A percentile compares a stretch with the other conserved stretches of the same genome.
phyloP scores from a whole-genome alignment of 2,329 filamentous ascomycete species.

The Diaporthe nobilis region DNA sequence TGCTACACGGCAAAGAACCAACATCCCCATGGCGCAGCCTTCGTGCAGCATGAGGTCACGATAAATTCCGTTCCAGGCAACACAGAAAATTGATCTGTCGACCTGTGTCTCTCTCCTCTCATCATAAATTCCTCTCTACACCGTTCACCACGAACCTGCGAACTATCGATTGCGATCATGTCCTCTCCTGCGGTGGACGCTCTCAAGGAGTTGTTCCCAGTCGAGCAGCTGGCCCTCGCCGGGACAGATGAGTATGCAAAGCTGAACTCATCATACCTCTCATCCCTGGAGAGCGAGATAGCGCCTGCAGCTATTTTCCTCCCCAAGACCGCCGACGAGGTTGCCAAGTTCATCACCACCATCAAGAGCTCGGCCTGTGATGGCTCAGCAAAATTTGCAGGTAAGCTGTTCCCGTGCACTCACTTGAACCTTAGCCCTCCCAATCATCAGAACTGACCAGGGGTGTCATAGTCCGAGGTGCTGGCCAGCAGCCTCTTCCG shows the following conservation, averaged over 20 bases:
- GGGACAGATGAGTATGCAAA: constrained; percentile 37
- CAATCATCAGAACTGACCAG: not conserved
- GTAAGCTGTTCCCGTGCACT: not conserved
- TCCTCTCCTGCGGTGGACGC: not conserved
- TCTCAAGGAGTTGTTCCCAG: not conserved
- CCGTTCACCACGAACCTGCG: no score
- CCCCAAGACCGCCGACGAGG: constrained; percentile 40
- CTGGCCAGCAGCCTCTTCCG: constrained; percentile 56
- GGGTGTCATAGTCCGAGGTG: constrained; percentile 49
- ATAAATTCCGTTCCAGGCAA: no score
- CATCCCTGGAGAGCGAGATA: constrained; percentile 40
- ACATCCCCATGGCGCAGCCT: no score
- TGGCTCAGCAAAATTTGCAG: constrained; percentile 50
- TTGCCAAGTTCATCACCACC: constrained; percentile 39
- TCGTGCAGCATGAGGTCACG: no score
- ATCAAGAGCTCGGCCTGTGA: constrained; percentile 36
- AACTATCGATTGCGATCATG: not conserved
- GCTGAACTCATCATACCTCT: constrained; percentile 42
- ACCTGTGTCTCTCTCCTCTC: no score
- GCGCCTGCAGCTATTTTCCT: constrained; percentile 40
- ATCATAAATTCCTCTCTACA: no score
- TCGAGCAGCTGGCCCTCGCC: constrained; percentile 6
- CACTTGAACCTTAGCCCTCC: no score
- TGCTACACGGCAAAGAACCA: no score
- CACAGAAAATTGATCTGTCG: no score